Evolutionary conservation across 371 early-diverging fungal species (phyloP), one percentile per base, ranked within the genome.

Genomic region (Syncephalis fuscata): DNA sequence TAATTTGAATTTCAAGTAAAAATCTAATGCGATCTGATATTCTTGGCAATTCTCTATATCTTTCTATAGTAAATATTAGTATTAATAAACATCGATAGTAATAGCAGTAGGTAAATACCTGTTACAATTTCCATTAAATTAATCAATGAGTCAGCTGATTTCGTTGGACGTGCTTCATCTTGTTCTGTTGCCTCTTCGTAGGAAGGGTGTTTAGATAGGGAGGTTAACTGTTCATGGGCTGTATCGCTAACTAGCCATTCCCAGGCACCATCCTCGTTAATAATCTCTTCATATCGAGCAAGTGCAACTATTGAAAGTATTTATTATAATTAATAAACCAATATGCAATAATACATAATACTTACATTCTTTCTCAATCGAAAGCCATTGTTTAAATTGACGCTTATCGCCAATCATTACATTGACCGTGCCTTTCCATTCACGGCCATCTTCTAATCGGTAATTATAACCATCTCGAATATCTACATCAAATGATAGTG

Each of bases 351-450:
- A 25, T 17, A 38, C 11, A 20, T 36, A 22, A 39, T 19, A 56
- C 70, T 56, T 71, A 80, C 81, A 80, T 42, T 68, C 60, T 44
- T 69, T 70, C 52, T 86, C 87, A 7, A 75, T 75, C 23, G 65
- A 57, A 42, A 85, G 65, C 89, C 89, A 88, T 15, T 74, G 62
- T 9, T 67, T 59, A 53, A 83, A 84, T 65, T 76, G 68, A 11
- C 56, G 62, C 2, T 57, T 43, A 20, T 80, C 70, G 19, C 64
- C 64, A 23, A 80, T 66, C 20, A 83, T 69, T 7, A 70, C 58
- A 19, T 66, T 68, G 5, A 76, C 64, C 20, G 67, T 55, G 8
- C 67, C 65, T 16, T 60, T 53, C 54, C 67, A 64, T 11, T 64
- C 66, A 16, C 46, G 50, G 37, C 62, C 62, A n/a, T 54, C 58